Conservation (phyloP, 192 early-diverging fungal species). For the Linnemannia hyalina region DNA sequence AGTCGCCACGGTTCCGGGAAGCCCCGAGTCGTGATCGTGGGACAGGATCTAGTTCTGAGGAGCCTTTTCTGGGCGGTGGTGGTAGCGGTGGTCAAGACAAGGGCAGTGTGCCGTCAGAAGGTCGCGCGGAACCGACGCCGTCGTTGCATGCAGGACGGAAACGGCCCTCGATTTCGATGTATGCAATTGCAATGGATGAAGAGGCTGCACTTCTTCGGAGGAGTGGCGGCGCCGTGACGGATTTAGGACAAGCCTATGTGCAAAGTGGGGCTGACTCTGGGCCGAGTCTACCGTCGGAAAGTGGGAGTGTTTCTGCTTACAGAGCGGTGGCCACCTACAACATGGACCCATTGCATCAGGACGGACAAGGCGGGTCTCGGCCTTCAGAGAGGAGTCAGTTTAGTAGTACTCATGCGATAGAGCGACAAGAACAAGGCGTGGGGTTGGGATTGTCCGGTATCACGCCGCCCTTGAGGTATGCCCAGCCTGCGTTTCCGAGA, state of each 20-base stretch:
- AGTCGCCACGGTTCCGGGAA: background rate
- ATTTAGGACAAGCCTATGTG: background rate
- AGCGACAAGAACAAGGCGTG: background rate
- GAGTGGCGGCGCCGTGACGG: background rate
- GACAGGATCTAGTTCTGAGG: background rate
- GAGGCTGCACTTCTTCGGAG: background rate
- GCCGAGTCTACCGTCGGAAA: background rate
- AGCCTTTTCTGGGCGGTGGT: background rate
- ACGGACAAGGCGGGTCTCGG: background rate
- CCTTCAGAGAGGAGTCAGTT: background rate
- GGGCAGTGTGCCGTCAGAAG: background rate
- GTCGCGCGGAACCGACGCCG: background rate
- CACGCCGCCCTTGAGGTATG: background rate
- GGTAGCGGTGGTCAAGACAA: background rate
- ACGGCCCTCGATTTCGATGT: slow-evolving; percentile 41
- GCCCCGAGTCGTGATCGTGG: background rate
- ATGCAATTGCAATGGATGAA: slow-evolving; percentile 3
- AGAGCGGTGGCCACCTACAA: background rate
- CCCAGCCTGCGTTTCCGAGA: background rate
- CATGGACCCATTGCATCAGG: slow-evolving; percentile 17
- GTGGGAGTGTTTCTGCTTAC: background rate
- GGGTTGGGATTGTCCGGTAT: background rate
- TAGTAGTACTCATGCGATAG: background rate
- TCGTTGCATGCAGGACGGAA: slow-evolving; percentile 15
- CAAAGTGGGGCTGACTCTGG: background rate